Conservation (phyloP, 2,329 filamentous ascomycete genomes). For the Pseudogymnoascus sp. region DNA sequence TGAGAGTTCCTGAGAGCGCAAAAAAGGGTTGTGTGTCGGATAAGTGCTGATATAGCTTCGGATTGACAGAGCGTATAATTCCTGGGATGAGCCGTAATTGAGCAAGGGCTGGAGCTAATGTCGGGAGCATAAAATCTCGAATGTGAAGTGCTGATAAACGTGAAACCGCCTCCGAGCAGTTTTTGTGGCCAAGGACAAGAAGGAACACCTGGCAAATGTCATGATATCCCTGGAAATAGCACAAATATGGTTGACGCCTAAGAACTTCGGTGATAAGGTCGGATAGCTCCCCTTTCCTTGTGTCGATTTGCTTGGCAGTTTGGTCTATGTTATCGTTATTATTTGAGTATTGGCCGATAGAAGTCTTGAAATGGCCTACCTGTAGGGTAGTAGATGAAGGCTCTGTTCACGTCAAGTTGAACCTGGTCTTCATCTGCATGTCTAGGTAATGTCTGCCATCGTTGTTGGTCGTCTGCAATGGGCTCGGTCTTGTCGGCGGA, state of each 20-base stretch:
- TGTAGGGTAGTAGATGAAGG: constrained; percentile 94
- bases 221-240: constrained; percentile 98
- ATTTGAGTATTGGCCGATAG: constrained; percentile 24
- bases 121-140: constrained; percentile 95
- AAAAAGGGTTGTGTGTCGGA: constrained; percentile 79
- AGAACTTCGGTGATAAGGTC: constrained; percentile 74
- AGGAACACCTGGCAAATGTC: constrained; percentile 96
- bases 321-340: constrained; percentile 44
- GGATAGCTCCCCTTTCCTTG: constrained; percentile 69
- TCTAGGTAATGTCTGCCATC: constrained; percentile 48
- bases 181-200: constrained; percentile 64
- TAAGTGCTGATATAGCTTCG: constrained; percentile 66
- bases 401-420: constrained; percentile 81
- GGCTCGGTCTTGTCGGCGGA: constrained; percentile 16
- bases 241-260: constrained; percentile 72
- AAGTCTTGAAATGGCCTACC: constrained; percentile 43
- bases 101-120: constrained; percentile 68
- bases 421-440: constrained; percentile 90
- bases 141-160: constrained; percentile 87
- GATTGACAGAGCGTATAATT: constrained; percentile 67
- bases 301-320: constrained; percentile 59
- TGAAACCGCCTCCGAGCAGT: constrained; percentile 58
- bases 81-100: constrained; percentile 85
- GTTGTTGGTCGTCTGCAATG: constrained; percentile 20
- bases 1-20: constrained; percentile 85